Conservation (phyloP, 2,329 filamentous ascomycete genomes). For the Colletotrichum trifolii region DNA sequence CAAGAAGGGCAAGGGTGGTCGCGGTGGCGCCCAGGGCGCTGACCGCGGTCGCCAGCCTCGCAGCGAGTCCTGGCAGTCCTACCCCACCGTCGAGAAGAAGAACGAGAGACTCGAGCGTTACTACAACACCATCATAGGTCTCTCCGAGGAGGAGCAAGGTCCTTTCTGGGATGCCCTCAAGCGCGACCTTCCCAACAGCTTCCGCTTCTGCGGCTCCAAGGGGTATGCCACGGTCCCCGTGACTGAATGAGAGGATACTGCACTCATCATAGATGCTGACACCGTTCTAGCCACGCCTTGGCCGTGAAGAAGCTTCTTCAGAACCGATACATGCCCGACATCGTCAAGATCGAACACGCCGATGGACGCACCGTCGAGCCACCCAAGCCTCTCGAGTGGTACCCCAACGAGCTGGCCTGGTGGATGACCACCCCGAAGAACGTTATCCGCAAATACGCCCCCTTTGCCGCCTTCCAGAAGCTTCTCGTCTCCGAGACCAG, state of each 20-base stretch:
- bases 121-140: constrained; percentile 82
- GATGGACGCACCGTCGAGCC: constrained; percentile 86
- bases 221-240: constrained; percentile 63
- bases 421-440: constrained; percentile 99
- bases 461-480: constrained; percentile 95
- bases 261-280: constrained; percentile 1
- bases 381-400: constrained; percentile 87
- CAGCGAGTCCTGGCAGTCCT: constrained; percentile 44
- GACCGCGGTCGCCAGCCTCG: constrained; percentile 35
- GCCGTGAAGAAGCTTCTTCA: constrained; percentile 90
- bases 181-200: constrained; percentile 93
- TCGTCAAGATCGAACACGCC: constrained; percentile 82
- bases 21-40: constrained; percentile 19
- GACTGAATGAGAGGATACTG: background rate
- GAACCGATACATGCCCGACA: constrained; percentile 89
- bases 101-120: constrained; percentile 89
- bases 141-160: constrained; percentile 81
- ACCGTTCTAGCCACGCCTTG: constrained; percentile 78
- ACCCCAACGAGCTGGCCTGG: constrained; percentile 95
- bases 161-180: constrained; percentile 87
- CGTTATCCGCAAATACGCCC: constrained; percentile 90
- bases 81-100: constrained; percentile 75
- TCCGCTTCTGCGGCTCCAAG: constrained; percentile 96
- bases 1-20: constrained; percentile 32
- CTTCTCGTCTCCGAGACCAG: constrained; percentile 97